Percentiles rank a stretch among this genome's conserved stretches.
phyloP scores from a whole-genome alignment of 768 basidiomycete species.

The Trametes meyenii region DNA sequence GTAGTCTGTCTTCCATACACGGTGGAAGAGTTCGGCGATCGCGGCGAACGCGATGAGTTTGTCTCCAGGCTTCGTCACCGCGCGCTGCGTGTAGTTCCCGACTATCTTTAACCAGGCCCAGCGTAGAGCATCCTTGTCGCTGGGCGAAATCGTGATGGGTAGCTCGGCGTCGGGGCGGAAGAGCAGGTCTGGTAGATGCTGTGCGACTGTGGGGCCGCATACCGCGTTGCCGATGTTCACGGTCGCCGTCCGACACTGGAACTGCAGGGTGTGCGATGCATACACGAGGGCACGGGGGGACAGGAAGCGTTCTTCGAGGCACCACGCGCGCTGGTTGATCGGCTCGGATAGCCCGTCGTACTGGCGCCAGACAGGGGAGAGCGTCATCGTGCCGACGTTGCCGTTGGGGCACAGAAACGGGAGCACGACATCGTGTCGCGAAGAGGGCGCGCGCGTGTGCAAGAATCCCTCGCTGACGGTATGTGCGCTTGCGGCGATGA shows the following conservation, averaged over 20 bases:
- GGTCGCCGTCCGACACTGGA: conserved; percentile 10
- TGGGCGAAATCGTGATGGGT: neutral
- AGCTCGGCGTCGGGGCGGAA: conserved; percentile 1
- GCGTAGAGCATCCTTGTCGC: neutral
- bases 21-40: conserved; percentile 14
- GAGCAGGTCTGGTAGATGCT: conserved; percentile 1
- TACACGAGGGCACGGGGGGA: conserved; percentile 14
- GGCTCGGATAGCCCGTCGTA: conserved; percentile 8
- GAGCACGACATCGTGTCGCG: neutral
- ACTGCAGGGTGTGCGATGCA: conserved; percentile 15
- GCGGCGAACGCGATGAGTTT: conserved; percentile 18
- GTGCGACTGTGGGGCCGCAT: neutral
- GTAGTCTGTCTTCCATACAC: conserved; percentile 8
- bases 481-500: conserved; percentile 14
- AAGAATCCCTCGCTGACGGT: conserved; percentile 9
- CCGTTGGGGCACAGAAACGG: conserved; percentile 7
- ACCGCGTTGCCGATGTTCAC: conserved; percentile 9
- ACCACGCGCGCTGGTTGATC: conserved; percentile 14
- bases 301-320: conserved; percentile 15
- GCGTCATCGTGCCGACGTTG: conserved; percentile 1
- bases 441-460: conserved; percentile 4
- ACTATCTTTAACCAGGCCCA: conserved; percentile 5
- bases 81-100: conserved; percentile 9
- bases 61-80: conserved; percentile 9
- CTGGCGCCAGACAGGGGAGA: conserved; percentile 2